Evolutionary conservation across 106 monocot species (phyloP).

Genomic region (Iris macrosiphon): DNA sequence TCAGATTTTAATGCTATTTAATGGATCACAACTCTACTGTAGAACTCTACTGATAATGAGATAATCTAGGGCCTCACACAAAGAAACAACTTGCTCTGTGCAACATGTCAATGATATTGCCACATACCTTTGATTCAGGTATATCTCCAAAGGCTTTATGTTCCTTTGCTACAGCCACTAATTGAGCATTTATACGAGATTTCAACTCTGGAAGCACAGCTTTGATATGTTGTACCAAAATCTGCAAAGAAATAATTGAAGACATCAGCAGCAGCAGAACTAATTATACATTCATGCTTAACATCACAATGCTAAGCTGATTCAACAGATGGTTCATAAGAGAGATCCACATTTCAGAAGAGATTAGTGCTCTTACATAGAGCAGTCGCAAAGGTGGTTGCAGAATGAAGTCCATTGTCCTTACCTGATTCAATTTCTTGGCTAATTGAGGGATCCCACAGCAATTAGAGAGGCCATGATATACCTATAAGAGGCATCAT

Average conservation of each 20-base stretch:
- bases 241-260: slow-evolving; percentile 37
- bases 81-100: too few relatives aligned
- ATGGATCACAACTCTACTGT: too few relatives aligned
- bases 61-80: too few relatives aligned
- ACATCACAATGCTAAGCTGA: neutral
- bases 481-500: slow-evolving; percentile 43
- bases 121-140: slow-evolving; percentile 77
- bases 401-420: neutral
- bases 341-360: too few relatives aligned
- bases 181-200: slow-evolving; percentile 83
- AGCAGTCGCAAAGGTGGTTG: too few relatives aligned
- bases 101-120: neutral
- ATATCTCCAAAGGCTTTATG: slow-evolving; percentile 94
- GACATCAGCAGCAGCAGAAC: neutral
- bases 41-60: too few relatives aligned
- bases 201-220: slow-evolving; percentile 89
- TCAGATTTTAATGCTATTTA: too few relatives aligned
- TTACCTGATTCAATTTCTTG: slow-evolving; percentile 94
- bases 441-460: slow-evolving; percentile 92
- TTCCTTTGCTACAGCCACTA: slow-evolving; percentile 87
- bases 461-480: slow-evolving; percentile 85
- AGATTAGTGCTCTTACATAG: too few relatives aligned
- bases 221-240: slow-evolving; percentile 87
- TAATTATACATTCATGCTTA: neutral
- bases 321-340: too few relatives aligned